These are phyloP conservation scores for Blepharisma stoltei DNA, from an alignment of 73 alveolate species.

Conservation along the genomic window DNA sequence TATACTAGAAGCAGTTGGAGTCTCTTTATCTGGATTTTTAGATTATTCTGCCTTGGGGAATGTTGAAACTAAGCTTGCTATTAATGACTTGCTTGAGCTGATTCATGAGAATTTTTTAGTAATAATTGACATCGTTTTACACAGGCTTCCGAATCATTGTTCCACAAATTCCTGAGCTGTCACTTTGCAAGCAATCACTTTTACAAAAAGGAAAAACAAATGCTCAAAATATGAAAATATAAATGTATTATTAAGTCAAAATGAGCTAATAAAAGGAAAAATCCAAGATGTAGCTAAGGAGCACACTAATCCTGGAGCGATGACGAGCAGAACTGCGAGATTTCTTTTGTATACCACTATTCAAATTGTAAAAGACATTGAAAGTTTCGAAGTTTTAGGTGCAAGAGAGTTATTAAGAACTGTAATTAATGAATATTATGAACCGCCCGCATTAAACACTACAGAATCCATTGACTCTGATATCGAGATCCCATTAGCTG, in stretches of 20 bases:
- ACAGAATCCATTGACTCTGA: slow-evolving; percentile 20
- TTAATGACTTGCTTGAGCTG: slow-evolving; percentile 36
- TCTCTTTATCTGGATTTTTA: neutral
- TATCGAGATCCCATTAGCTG: neutral
- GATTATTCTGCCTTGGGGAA: slow-evolving; percentile 6
- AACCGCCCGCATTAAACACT: slow-evolving; percentile 18
- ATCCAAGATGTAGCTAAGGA: neutral
- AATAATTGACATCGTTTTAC: slow-evolving; percentile 49
- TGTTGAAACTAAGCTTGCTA: neutral
- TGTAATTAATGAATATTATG: neutral
- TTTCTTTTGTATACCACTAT: neutral
- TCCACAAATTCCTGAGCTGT: slow-evolving; percentile 48
- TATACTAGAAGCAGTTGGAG: slow-evolving; percentile 29
- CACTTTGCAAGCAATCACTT: slow-evolving; percentile 19
- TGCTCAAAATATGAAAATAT: slow-evolving; percentile 34
- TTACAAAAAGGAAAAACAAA: slow-evolving; percentile 34
- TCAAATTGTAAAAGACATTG: slow-evolving; percentile 13
- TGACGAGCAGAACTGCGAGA: neutral
- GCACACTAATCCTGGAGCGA: slow-evolving; percentile 16
- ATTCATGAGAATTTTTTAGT: slow-evolving; percentile 51
- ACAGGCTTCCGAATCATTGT: slow-evolving; percentile 45
- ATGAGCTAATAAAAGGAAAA: neutral
- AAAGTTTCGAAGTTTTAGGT: slow-evolving; percentile 7
- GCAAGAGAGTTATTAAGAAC: slow-evolving; percentile 17
- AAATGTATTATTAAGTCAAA: neutral